Evolutionary conservation across 805 yeast genomes (phyloP).

Genomic region (Starmerella powellii): DNA sequence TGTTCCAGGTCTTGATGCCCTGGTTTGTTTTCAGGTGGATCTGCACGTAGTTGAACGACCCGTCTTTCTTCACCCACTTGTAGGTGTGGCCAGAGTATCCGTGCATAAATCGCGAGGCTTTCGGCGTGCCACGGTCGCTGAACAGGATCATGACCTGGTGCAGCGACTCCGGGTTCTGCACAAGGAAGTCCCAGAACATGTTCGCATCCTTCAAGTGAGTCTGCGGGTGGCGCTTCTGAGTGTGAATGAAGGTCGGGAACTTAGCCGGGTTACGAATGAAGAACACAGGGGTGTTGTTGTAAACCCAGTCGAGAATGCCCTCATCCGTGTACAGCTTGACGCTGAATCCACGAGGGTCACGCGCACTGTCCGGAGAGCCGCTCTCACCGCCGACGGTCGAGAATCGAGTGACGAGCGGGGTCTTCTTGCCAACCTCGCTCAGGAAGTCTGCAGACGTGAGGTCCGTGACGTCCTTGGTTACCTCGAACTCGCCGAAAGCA

Average conservation of each 20-base stretch:
- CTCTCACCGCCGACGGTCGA: slow-evolving; percentile 61
- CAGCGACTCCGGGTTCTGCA: slow-evolving; percentile 43
- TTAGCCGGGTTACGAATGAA: slow-evolving; percentile 53
- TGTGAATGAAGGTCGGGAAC: slow-evolving; percentile 55
- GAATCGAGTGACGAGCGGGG: slow-evolving; percentile 48
- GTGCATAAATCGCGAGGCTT: slow-evolving; percentile 43
- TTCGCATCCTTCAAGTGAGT: slow-evolving; percentile 47
- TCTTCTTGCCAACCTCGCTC: slow-evolving; percentile 64
- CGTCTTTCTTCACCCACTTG: slow-evolving; percentile 43
- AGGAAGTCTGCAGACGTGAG: slow-evolving; percentile 42
- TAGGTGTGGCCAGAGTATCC: slow-evolving; percentile 57
- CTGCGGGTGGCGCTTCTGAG: slow-evolving; percentile 58
- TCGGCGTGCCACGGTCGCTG: slow-evolving; percentile 51
- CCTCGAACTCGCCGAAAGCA: slow-evolving; percentile 47
- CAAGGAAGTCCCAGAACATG: slow-evolving; percentile 46
- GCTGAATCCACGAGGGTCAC: slow-evolving; percentile 62
- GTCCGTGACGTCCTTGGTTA: slow-evolving; percentile 46
- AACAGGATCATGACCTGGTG: slow-evolving; percentile 49
- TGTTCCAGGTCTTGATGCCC: slow-evolving; percentile 37
- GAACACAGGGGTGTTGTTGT: slow-evolving; percentile 59
- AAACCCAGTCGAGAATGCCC: slow-evolving; percentile 61
- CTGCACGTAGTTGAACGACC: slow-evolving; percentile 44
- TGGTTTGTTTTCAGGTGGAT: slow-evolving; percentile 42
- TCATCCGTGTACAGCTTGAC: slow-evolving; percentile 55
- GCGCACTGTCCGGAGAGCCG: slow-evolving; percentile 53